Evolutionary conservation across 2,329 filamentous ascomycete species (phyloP).

Genomic region (Volutella citrinella): DNA sequence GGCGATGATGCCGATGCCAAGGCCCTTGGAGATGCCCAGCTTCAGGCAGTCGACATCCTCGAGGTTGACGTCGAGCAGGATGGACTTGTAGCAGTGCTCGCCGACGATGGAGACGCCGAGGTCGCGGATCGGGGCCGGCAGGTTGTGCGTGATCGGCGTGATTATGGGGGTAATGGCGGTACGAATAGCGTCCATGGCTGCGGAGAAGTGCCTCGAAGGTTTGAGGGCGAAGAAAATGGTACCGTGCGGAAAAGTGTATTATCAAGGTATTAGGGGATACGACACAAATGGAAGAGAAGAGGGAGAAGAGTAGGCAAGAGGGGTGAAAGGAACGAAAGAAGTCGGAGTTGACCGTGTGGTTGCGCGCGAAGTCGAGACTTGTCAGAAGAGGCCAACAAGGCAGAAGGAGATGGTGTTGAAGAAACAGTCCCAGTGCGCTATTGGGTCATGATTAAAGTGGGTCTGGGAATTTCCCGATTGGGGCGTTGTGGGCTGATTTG

Average conservation of each 20-base stretch:
- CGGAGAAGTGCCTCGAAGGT: too few species aligned
- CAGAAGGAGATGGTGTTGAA: slow-evolving; percentile 9
- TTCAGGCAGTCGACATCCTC: slow-evolving; percentile 77
- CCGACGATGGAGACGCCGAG: slow-evolving; percentile 78
- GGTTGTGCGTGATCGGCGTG: slow-evolving; percentile 67
- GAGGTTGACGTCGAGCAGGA: slow-evolving; percentile 82
- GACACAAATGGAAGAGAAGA: slow-evolving; percentile 1
- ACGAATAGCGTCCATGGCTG: slow-evolving; percentile 59
- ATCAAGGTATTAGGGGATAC: too few species aligned
- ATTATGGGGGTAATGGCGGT: slow-evolving; percentile 67
- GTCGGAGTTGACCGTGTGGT: slow-evolving; percentile 13
- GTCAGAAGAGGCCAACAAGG: slow-evolving; percentile 21
- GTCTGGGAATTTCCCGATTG: slow-evolving; percentile 2
- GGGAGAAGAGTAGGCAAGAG: background rate
- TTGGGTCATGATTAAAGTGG: too few species aligned
- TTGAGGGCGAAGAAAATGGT: too few species aligned
- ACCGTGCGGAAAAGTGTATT: too few species aligned
- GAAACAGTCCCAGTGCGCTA: too few species aligned
- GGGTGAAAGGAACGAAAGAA: slow-evolving; percentile 1
- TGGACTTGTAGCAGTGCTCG: slow-evolving; percentile 76
- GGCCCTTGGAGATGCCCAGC: slow-evolving; percentile 84
- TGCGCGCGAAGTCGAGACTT: slow-evolving; percentile 13
- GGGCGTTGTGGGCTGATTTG: too few species aligned
- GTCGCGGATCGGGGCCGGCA: slow-evolving; percentile 72
- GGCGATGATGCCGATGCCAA: slow-evolving; percentile 90